Conservation (phyloP, 495 filamentous ascomycete species). For the Neurospora tetrasperma region DNA sequence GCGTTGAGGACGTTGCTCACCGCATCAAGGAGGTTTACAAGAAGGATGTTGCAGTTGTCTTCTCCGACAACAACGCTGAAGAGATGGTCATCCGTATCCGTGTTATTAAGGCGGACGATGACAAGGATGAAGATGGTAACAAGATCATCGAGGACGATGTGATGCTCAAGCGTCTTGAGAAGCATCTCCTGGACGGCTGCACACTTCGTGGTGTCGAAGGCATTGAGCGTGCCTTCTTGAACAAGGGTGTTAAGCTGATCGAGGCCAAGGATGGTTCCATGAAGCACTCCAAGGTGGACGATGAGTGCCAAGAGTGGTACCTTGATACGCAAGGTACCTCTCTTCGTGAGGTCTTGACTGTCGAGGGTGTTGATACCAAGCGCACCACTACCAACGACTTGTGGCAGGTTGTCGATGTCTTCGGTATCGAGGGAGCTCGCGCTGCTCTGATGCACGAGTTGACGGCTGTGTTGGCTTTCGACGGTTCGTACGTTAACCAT, state of each 20-base stretch:
- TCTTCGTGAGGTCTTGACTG: constrained; percentile 67
- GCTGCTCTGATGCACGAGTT: constrained; percentile 77
- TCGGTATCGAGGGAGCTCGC: constrained; percentile 92
- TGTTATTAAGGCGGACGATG: constrained; percentile 55
- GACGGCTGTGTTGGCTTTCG: constrained; percentile 84
- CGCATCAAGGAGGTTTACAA: constrained; percentile 80
- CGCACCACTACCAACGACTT: constrained; percentile 93
- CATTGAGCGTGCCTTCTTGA: constrained; percentile 86
- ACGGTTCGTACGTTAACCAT: constrained; percentile 98
- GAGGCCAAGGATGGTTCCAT: constrained; percentile 57
- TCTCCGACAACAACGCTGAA: constrained; percentile 96
- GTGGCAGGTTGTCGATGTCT: constrained; percentile 81
- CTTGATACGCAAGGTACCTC: constrained; percentile 88
- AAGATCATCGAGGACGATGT: constrained; percentile 79
- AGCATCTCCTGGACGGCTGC: constrained; percentile 80
- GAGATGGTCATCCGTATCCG: constrained; percentile 90
- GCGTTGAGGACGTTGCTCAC: constrained; percentile 82
- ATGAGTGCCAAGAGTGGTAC: constrained; percentile 77
- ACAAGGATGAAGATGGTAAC: constrained; percentile 67
- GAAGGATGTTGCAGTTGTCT: constrained; percentile 84
- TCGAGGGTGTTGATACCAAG: constrained; percentile 82
- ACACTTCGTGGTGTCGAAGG: constrained; percentile 83
- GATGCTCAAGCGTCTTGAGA: constrained; percentile 80
- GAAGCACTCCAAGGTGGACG: constrained; percentile 54
- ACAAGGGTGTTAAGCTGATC: constrained; percentile 58